Base-by-base conservation (phyloP, 2,329 filamentous ascomycete genomes). In the Fusarium camptoceras region DNA sequence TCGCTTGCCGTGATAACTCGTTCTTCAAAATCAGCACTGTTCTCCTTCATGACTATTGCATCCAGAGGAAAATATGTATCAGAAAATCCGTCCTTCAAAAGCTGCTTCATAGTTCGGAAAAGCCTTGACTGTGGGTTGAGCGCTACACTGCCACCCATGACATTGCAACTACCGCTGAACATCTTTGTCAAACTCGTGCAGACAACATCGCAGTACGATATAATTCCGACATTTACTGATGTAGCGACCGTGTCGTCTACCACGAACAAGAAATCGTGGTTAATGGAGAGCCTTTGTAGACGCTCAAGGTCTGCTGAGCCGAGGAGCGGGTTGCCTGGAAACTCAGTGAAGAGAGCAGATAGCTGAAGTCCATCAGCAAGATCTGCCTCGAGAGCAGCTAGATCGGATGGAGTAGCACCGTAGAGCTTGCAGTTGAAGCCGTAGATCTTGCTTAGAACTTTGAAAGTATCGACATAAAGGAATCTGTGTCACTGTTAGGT, bases 161-260 rank as follows among this genome's bases (percentile, higher is more conserved):
- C 83, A 65, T 89, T 84, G 27, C 84, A 83, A 64, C 82, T 83
- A 6, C 87, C 87, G 55, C 80, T 86, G 68, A 89, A 88, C 20
- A 82, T 81, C 72, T 88, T 88, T 7, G 86, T 88, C 27, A 88
- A 76, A 34, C 81, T 84, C 2, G 83, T 84, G n/a, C 85, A 74
- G 22, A 88, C 59, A 1, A 86, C 75, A 67, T 89, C 86, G 12
- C 83, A 83, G 0, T 79, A 78, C 1, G 77, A 72, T 2, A 85
- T 72, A 18, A 88, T 66, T 68, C 86, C 79, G 44, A 85, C 72
- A 62, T 84, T 85, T 70, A 79, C 80, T 28, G 83, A 82, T 14
- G 79, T 83, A 6, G 78, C 82, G 39, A 83, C 70, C 0, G 83
- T 86, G 34, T 86, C 84, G 63, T 86, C 83, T 2, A 83, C 75